Percentiles rank a stretch among this genome's conserved stretches.
phyloP scores from a whole-genome alignment of 108 stramenopile species.

The Cyclotella cryptica region DNA sequence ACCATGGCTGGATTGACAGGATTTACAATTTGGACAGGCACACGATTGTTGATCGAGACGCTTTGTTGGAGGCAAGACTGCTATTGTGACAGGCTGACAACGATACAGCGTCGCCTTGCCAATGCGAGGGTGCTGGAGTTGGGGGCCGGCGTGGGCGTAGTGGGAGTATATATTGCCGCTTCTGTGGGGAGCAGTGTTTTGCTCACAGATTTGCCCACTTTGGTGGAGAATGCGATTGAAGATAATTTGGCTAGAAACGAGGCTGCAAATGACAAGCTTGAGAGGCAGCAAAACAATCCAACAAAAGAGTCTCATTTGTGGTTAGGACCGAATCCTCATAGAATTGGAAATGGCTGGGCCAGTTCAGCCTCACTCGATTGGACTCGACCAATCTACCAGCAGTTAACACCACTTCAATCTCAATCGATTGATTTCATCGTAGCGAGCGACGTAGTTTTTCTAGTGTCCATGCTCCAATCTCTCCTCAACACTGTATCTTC shows the following conservation, averaged over 20 bases:
- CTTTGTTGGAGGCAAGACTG: slow-evolving; percentile 40
- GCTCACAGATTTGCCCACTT: slow-evolving; percentile 67
- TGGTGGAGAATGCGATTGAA: slow-evolving; percentile 64
- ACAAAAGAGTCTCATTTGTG: slow-evolving; percentile 21
- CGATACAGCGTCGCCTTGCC: slow-evolving; percentile 40
- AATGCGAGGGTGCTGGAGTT: slow-evolving; percentile 51
- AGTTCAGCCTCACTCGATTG: slow-evolving; percentile 62
- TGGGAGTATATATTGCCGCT: slow-evolving; percentile 60
- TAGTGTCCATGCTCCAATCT: slow-evolving; percentile 67
- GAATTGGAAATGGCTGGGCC: slow-evolving; percentile 71
- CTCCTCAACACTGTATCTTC: slow-evolving; percentile 60
- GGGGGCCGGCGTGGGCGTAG: slow-evolving; percentile 72
- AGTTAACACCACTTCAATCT: slow-evolving; percentile 34
- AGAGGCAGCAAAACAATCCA: neutral
- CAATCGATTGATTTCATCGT: slow-evolving; percentile 60
- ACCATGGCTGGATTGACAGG: slow-evolving; percentile 72
- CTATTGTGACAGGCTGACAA: slow-evolving; percentile 19
- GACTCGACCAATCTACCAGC: slow-evolving; percentile 58
- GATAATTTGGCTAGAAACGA: slow-evolving; percentile 59
- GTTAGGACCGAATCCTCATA: slow-evolving; percentile 33
- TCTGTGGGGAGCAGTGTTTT: slow-evolving; percentile 57
- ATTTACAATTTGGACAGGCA: slow-evolving; percentile 75
- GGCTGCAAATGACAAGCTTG: neutral
- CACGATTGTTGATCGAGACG: slow-evolving; percentile 64
- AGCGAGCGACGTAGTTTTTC: slow-evolving; percentile 74